Conservation (phyloP, 495 filamentous ascomycete genomes). For the Penicillium cataractarum region DNA sequence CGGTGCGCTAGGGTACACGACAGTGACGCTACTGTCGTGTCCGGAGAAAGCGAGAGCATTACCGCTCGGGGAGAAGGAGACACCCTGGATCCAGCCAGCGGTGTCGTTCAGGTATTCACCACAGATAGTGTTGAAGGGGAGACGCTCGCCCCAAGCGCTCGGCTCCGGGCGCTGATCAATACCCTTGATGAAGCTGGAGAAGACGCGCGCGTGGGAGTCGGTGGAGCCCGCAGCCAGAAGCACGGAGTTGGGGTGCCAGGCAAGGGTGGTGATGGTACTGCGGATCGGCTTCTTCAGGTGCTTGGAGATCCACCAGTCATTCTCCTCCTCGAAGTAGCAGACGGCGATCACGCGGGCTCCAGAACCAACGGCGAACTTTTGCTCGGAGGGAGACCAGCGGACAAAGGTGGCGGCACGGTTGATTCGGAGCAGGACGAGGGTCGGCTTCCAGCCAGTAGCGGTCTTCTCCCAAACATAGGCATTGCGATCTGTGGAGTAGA, state of each 20-base stretch:
- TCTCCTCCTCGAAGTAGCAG: constrained; percentile 98
- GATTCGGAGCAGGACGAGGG: constrained; percentile 93
- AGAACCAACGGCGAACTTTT: constrained; percentile 96
- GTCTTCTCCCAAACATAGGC: constrained; percentile 97
- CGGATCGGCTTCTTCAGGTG: constrained; percentile 98
- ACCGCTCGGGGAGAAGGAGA: constrained; percentile 88
- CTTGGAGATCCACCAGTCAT: constrained; percentile 99
- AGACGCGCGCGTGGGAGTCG: constrained; percentile 95
- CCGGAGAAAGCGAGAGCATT: constrained; percentile 88
- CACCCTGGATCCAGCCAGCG: constrained; percentile 93
- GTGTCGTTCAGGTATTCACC: constrained; percentile 95
- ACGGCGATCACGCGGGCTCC: constrained; percentile 95
- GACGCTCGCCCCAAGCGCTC: constrained; percentile 87
- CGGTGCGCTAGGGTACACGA: constrained; percentile 91
- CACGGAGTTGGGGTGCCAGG: constrained; percentile 97
- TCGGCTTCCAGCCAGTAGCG: constrained; percentile 90
- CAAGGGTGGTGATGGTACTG: constrained; percentile 89
- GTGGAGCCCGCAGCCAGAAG: constrained; percentile 92
- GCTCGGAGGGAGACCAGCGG: constrained; percentile 94
- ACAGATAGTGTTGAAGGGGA: constrained; percentile 97
- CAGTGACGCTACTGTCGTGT: constrained; percentile 93
- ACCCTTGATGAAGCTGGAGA: constrained; percentile 95
- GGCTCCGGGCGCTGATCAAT: constrained; percentile 86
- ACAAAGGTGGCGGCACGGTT: constrained; percentile 97
- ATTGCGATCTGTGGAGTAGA: constrained; percentile 76